phyloP scores from a whole-genome alignment of 192 early-diverging fungal genomes.

The Umbelopsis sp. region DNA sequence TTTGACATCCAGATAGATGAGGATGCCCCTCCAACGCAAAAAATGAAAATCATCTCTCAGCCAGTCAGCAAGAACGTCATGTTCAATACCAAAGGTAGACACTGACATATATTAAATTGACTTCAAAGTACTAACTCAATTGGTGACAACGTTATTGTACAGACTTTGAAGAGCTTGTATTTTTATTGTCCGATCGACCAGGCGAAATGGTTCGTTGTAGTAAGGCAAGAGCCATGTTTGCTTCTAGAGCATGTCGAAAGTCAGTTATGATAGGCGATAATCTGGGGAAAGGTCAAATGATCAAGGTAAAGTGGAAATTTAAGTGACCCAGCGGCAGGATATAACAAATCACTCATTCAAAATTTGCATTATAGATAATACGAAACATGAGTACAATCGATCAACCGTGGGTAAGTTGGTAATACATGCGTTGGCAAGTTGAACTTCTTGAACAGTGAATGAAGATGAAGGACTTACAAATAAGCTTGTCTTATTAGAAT shows the following conservation, averaged over 20 bases:
- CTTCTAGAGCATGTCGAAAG: constrained; percentile 88
- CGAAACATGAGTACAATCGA: constrained; percentile 80
- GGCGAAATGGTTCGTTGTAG: constrained; percentile 68
- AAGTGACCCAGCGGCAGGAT: not conserved
- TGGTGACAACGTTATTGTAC: not conserved
- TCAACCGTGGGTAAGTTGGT: constrained; percentile 81
- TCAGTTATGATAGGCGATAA: constrained; percentile 92
- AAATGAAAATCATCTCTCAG: constrained; percentile 68
- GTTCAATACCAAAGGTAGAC: constrained; percentile 67
- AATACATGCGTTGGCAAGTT: no score
- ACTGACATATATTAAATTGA: not conserved
- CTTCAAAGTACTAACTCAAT: no score
- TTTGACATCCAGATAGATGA: constrained; percentile 74
- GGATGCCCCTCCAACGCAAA: constrained; percentile 56
- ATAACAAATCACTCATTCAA: not conserved
- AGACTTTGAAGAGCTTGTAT: constrained; percentile 78
- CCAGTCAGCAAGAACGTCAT: constrained; percentile 74
- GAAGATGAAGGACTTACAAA: no score
- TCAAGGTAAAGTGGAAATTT: constrained; percentile 44
- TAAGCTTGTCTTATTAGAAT: no score
- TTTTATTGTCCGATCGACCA: constrained; percentile 48
- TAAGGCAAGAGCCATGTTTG: constrained; percentile 73
- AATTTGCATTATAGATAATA: constrained; percentile 59
- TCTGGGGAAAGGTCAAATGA: constrained; percentile 72
- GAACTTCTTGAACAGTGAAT: no score